Base-by-base conservation (phyloP, 768 basidiomycete genomes). In the Mycena metata region DNA sequence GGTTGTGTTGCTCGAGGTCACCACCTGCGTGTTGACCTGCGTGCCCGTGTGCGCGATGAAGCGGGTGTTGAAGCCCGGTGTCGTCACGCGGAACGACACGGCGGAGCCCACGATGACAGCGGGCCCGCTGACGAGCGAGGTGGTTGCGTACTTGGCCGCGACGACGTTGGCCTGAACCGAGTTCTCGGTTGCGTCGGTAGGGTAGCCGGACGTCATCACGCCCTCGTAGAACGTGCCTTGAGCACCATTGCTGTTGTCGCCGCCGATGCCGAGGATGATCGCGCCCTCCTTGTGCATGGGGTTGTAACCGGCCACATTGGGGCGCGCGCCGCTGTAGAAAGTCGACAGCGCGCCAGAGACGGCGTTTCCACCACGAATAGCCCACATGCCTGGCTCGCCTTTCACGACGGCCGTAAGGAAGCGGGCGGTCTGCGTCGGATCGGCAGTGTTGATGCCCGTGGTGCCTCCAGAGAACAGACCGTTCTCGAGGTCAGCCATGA, bases 211-310 rank as follows among this genome's bases (percentile, higher is more conserved):
- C 15, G 55, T 56, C 55, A 65, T 50, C 19, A 45, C 30, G 30
- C 30, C 30, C 6, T 30, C 30, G 30, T 30, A 30, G 30, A 30
- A 30, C 30, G 30, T 30, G 26, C 64, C 64, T 36, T 65, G 64
- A n/a, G 54, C 54, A n/a, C 55, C 12, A n/a, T 58, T 39, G n/a
- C 50, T 52, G 43, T 56, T 64, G 42, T 55, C 51, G 21, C 51
- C 51, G 11, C 51, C 54, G 36, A 64, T 64, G 13, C 54, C 51
- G 30, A 64, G 51, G 52, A 55, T 69, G 41, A 65, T 59, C 9
- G 63, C 68, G 26, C 68, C 63, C 55, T 69, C 68, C 50, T 69
- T 69, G n/a, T 59, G 26, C 68, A 69, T 69, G 41, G 68, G 68
- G 47, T 64, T 65, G 50, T 69, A 69, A 2, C 68, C 68, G 36